Evolutionary conservation across 2,329 filamentous ascomycete genomes (phyloP).

Genomic region (Dactylellina cionopaga): DNA sequence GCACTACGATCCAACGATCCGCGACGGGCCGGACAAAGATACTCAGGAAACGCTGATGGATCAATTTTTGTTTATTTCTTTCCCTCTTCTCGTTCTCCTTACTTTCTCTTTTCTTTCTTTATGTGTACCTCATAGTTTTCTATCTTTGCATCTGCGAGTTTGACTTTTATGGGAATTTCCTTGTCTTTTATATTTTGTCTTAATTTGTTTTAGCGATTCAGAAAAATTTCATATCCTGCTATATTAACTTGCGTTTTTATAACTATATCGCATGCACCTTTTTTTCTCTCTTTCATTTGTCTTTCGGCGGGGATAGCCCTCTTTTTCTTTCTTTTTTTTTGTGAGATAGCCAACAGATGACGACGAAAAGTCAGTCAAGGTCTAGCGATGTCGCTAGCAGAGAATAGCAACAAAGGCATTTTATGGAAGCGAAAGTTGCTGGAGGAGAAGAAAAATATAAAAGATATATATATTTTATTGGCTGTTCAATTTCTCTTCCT

Average conservation of each 20-base stretch:
- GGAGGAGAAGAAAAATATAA: no score
- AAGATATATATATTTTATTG: no score
- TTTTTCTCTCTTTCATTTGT: background rate
- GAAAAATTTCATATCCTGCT: background rate
- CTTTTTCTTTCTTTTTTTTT: slow-evolving; percentile 22
- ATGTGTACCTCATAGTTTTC: slow-evolving; percentile 1
- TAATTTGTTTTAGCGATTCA: slow-evolving; percentile 5
- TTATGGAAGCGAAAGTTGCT: no score
- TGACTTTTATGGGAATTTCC: no score
- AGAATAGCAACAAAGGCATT: background rate
- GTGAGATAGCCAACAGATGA: background rate
- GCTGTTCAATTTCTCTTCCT: background rate
- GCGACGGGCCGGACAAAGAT: no score
- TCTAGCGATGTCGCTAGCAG: no score
- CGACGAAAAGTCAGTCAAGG: no score
- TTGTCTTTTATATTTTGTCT: background rate
- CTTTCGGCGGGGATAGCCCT: background rate
- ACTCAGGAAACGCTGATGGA: no score
- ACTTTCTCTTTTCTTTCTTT: slow-evolving; percentile 1
- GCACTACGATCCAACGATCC: no score
- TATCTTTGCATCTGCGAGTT: background rate
- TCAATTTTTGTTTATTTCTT: slow-evolving; percentile 22
- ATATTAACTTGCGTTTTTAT: background rate
- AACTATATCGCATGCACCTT: background rate
- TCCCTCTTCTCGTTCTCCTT: slow-evolving; percentile 8